A percentile compares a stretch with the other conserved stretches of the same genome.
phyloP scores from a whole-genome alignment of 495 filamentous ascomycete genomes.

The Penicillium pancosmium region DNA sequence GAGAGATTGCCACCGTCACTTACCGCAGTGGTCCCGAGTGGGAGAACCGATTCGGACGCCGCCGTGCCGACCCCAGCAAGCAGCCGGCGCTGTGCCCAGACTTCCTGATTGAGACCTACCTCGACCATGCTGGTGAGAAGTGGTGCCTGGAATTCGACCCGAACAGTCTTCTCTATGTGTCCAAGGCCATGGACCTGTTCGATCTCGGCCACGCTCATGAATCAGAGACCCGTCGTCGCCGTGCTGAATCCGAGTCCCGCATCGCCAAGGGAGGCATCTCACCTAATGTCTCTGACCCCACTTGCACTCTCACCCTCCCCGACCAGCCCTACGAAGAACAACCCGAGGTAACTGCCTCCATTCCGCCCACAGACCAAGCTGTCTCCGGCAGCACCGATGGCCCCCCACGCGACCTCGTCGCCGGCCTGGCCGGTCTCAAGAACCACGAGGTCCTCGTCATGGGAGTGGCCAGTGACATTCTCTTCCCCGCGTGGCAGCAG shows the following conservation, averaged over 20 bases:
- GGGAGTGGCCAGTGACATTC: constrained; percentile 92
- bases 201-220: constrained; percentile 79
- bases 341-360: constrained; percentile 45
- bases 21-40: constrained; percentile 97
- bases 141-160: constrained; percentile 98
- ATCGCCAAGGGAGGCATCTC: constrained; percentile 41
- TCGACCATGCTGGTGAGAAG: constrained; percentile 98
- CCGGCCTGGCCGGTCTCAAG: constrained; percentile 69
- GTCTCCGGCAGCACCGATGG: constrained; percentile 19
- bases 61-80: constrained; percentile 80
- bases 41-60: constrained; percentile 91
- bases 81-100: constrained; percentile 94
- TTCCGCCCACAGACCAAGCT: constrained; percentile 28
- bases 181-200: constrained; percentile 99
- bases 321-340: constrained; percentile 84
- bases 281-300: constrained; percentile 34
- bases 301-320: constrained; percentile 85
- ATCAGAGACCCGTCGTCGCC: constrained; percentile 45
- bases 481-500: constrained; percentile 99
- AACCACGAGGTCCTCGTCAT: constrained; percentile 83
- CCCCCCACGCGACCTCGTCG: constrained; percentile 77
- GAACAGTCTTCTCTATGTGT: constrained; percentile 94
- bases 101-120: constrained; percentile 97
- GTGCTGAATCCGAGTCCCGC: constrained; percentile 53
- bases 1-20: constrained; percentile 96